These are phyloP conservation scores for Zygosaccharomyces bailii DNA, from an alignment of 805 yeast genomes.

Conservation along the genomic window DNA sequence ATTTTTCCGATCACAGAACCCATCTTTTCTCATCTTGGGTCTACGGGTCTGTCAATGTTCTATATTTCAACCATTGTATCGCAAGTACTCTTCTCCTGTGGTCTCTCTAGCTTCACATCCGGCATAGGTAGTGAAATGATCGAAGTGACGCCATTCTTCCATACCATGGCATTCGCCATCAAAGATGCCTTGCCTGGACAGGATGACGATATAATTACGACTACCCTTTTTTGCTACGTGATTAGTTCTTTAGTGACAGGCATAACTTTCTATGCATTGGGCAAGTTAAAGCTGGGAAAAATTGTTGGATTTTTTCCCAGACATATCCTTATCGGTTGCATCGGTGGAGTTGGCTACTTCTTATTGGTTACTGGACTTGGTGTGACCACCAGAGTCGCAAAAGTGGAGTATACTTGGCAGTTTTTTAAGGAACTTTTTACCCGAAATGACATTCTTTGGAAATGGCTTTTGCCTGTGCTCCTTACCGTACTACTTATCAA, in stretches of 20 bases:
- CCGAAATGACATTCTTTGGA: constrained; percentile 41
- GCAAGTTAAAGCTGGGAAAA: constrained; percentile 76
- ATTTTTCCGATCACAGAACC: constrained; percentile 88
- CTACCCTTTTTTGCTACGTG: constrained; percentile 84
- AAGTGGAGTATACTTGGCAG: constrained; percentile 57
- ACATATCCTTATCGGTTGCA: constrained; percentile 93
- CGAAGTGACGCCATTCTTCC: constrained; percentile 98
- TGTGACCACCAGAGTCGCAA: constrained; percentile 77
- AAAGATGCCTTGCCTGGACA: constrained; percentile 39
- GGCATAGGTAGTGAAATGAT: constrained; percentile 99
- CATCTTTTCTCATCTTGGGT: constrained; percentile 71
- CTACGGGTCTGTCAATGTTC: constrained; percentile 90
- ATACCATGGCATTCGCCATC: constrained; percentile 82
- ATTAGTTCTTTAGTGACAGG: constrained; percentile 85
- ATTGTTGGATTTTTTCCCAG: constrained; percentile 94
- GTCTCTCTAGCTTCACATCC: constrained; percentile 83
- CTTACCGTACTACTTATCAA: constrained; percentile 59
- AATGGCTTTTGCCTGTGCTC: constrained; percentile 68
- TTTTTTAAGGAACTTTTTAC: constrained; percentile 49
- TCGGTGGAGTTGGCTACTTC: constrained; percentile 98
- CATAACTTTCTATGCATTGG: constrained; percentile 67
- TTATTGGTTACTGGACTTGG: constrained; percentile 86
- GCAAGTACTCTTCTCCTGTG: constrained; percentile 82
- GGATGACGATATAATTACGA: constrained; percentile 68
- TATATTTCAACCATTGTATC: constrained; percentile 88